Percentiles rank a stretch among this genome's conserved stretches.
Evolutionary conservation across 768 basidiomycete genomes (phyloP).

Genomic region (Tylopilus sp.): DNA sequence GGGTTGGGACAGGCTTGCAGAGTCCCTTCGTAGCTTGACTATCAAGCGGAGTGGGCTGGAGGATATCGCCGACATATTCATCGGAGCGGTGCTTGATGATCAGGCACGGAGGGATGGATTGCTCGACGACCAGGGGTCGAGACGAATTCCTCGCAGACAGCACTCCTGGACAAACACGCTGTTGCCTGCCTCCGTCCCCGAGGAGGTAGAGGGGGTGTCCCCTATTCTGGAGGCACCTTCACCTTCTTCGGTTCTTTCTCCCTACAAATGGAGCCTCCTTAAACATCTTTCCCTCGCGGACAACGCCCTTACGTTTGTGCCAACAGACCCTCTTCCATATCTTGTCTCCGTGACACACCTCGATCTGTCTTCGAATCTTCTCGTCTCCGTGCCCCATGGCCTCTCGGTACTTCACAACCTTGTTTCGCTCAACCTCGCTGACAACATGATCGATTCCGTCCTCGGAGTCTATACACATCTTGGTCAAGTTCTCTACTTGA

Average conservation of each 20-base stretch:
- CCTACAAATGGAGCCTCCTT: conserved; percentile 71
- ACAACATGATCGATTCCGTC: conserved; percentile 97
- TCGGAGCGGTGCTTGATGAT: conserved; percentile 76
- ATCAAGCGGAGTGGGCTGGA: conserved; percentile 78
- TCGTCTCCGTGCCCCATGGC: conserved; percentile 82
- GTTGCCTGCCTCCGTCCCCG: conserved; percentile 57
- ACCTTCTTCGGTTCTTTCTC: conserved; percentile 42
- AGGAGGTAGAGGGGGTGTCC: conserved; percentile 37
- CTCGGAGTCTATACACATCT: conserved; percentile 82
- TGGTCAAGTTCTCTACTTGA: conserved; percentile 72
- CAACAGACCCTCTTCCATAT: conserved; percentile 60
- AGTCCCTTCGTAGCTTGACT: conserved; percentile 68
- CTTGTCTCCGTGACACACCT: conserved; percentile 76
- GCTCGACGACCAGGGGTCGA: conserved; percentile 42
- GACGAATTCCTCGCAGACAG: conserved; percentile 43
- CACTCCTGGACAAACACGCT: conserved; percentile 47
- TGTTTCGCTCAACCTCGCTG: conserved; percentile 87
- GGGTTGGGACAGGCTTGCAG: conserved; percentile 79
- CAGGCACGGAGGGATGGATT: conserved; percentile 59
- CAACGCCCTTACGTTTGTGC: conserved; percentile 78
- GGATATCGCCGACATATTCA: conserved; percentile 74
- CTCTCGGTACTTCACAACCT: conserved; percentile 75
- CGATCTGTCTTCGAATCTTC: conserved; percentile 87
- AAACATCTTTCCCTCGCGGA: conserved; percentile 74
- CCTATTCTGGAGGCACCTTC: conserved; percentile 18